A percentile compares a stretch with the other conserved stretches of the same genome.
Conservation (phyloP, 805 yeast species). For the Candida saitoana region DNA sequence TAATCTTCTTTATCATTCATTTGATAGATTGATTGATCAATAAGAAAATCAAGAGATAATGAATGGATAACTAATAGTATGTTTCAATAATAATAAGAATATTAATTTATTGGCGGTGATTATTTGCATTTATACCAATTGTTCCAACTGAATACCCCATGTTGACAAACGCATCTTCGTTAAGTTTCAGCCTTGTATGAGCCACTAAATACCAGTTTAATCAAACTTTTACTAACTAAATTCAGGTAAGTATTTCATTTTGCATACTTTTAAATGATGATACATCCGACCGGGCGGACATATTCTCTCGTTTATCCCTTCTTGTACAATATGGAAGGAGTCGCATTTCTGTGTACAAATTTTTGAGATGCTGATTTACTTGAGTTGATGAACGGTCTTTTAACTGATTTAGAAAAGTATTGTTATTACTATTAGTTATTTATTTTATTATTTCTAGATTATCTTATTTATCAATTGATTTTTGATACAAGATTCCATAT, state of each 20-base stretch:
- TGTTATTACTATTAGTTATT: not conserved
- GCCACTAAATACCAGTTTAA: conserved; percentile 17
- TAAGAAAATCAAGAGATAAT: conserved; percentile 1
- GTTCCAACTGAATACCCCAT: conserved; percentile 49
- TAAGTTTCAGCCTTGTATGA: conserved; percentile 54
- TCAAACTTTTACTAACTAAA: conserved; percentile 15
- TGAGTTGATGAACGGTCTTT: conserved; percentile 47
- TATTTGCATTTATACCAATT: conserved; percentile 47
- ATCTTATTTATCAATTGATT: not conserved
- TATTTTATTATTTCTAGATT: conserved; percentile 5
- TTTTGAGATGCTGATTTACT: conserved; percentile 35
- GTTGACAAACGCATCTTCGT: conserved; percentile 49
- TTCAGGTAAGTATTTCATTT: conserved; percentile 12
- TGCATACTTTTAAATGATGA: conserved; percentile 30
- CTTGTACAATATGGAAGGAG: conserved; percentile 43
- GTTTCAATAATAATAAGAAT: conserved; percentile 7
- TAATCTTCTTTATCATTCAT: not conserved
- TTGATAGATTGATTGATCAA: not conserved
- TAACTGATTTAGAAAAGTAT: conserved; percentile 21
- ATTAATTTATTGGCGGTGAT: conserved; percentile 35
- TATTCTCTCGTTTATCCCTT: conserved; percentile 35
- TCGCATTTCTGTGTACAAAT: conserved; percentile 44
- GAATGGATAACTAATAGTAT: conserved; percentile 21
- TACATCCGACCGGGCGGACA: conserved; percentile 53
- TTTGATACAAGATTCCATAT: not conserved